phyloP scores from a whole-genome alignment of 768 basidiomycete genomes.

The Mycena maculata region DNA sequence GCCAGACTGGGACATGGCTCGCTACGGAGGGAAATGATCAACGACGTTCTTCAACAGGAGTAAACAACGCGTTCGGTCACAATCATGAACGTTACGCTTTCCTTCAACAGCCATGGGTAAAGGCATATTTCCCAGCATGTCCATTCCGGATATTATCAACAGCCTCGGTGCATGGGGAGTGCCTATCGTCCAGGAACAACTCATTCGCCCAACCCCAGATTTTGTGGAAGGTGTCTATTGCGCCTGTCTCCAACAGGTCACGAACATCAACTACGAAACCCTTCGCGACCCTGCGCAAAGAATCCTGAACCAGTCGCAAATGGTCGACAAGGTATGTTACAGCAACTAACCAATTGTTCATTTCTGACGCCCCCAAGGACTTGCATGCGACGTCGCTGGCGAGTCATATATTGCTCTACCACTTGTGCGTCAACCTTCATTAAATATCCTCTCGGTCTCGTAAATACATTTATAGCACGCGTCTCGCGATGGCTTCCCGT shows the following conservation, averaged over 20 bases:
- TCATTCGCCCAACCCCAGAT: slow-evolving; percentile 73
- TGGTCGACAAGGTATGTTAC: slow-evolving; percentile 64
- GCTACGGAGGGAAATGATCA: too few relatives aligned
- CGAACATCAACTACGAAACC: slow-evolving; percentile 66
- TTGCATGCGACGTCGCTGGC: slow-evolving; percentile 69
- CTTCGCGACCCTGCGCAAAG: slow-evolving; percentile 70
- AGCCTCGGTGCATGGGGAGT: slow-evolving; percentile 78
- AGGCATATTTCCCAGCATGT: slow-evolving; percentile 74
- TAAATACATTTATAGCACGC: slow-evolving; percentile 55
- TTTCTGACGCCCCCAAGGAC: slow-evolving; percentile 59
- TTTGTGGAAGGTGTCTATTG: slow-evolving; percentile 78
- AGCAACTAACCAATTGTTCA: neutral
- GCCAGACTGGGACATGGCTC: slow-evolving; percentile 22
- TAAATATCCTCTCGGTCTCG: neutral
- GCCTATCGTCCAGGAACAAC: slow-evolving; percentile 73
- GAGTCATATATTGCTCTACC: slow-evolving; percentile 74
- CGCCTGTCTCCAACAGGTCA: slow-evolving; percentile 79
- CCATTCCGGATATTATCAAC: slow-evolving; percentile 69
- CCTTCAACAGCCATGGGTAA: slow-evolving; percentile 55
- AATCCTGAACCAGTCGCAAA: slow-evolving; percentile 61
- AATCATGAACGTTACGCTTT: neutral
- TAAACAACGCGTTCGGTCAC: too few relatives aligned
- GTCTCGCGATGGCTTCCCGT: slow-evolving; percentile 78
- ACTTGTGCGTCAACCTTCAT: slow-evolving; percentile 61
- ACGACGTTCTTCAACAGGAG: too few relatives aligned